Percentiles rank a stretch among this genome's conserved stretches.
These are phyloP conservation scores for Alectoria sarmentosa DNA, from an alignment of 495 filamentous ascomycete genomes.

Conservation along the genomic window DNA sequence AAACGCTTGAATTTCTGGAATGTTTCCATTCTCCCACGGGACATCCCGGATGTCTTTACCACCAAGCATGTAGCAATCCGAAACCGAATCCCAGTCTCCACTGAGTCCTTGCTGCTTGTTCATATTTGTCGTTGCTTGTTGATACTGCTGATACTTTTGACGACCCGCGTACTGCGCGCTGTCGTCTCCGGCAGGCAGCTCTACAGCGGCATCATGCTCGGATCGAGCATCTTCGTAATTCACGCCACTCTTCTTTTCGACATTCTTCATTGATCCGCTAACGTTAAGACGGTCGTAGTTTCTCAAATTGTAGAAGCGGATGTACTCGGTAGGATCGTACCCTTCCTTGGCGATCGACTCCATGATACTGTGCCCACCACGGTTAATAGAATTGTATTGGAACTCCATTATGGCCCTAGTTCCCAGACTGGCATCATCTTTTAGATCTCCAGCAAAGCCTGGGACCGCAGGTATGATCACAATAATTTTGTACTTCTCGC, in stretches of 20 bases:
- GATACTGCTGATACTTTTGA: constrained; percentile 53
- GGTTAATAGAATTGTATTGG: constrained; percentile 82
- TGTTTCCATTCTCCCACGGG: constrained; percentile 65
- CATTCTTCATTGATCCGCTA: constrained; percentile 53
- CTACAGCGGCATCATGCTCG: constrained; percentile 52
- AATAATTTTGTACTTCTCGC: constrained; percentile 75
- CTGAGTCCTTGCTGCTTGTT: constrained; percentile 25
- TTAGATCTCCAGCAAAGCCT: constrained; percentile 83
- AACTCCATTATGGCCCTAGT: constrained; percentile 97
- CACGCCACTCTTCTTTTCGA: constrained; percentile 62
- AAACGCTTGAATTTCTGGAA: constrained; percentile 78
- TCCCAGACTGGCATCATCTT: constrained; percentile 68
- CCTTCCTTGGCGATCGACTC: constrained; percentile 67
- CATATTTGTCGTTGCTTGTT: constrained; percentile 51
- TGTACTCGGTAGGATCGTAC: constrained; percentile 69
- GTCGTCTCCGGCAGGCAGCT: constrained; percentile 17
- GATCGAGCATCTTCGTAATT: constrained; percentile 63
- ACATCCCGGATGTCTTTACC: constrained; percentile 68
- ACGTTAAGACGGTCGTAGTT: constrained; percentile 89
- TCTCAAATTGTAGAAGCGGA: constrained; percentile 91
- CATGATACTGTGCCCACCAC: constrained; percentile 83
- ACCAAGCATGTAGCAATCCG: constrained; percentile 76
- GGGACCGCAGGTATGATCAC: constrained; percentile 85
- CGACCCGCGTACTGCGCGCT: constrained; percentile 1
- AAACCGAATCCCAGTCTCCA: constrained; percentile 66